phyloP scores from a whole-genome alignment of 169 alveolate species.

The Eimeria maxima region DNA sequence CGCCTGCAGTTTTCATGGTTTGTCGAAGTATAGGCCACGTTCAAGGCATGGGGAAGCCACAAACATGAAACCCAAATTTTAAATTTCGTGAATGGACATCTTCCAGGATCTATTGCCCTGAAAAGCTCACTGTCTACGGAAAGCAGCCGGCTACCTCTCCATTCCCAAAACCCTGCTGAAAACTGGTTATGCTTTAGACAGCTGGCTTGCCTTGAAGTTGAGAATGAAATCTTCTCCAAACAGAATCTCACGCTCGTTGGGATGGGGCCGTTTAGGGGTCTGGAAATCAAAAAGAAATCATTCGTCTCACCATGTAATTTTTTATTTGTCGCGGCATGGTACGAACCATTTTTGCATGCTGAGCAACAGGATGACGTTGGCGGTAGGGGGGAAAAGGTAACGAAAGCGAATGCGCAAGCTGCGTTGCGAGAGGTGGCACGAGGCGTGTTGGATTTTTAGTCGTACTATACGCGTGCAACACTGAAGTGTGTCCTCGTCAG shows the following conservation, averaged over 20 bases:
- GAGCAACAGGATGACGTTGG: neutral
- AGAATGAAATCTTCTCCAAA: conserved; percentile 70
- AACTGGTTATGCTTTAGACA: neutral
- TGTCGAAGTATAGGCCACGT: neutral
- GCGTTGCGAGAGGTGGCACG: neutral
- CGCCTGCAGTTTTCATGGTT: conserved; percentile 40
- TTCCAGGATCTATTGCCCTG: neutral
- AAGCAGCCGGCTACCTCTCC: neutral
- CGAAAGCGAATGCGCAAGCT: neutral
- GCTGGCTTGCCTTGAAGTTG: conserved; percentile 53
- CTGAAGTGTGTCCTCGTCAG: conserved; percentile 92
- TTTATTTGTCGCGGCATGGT: neutral
- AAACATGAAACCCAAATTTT: neutral
- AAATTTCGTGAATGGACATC: neutral
- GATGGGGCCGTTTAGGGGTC: conserved; percentile 87
- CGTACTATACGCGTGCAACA: conserved; percentile 89
- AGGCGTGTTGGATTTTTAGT: neutral
- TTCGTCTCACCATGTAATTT: neutral
- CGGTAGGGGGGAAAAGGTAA: neutral
- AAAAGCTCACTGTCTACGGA: neutral
- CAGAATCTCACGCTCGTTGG: conserved; percentile 89
- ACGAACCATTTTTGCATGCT: no score
- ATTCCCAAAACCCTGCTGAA: neutral
- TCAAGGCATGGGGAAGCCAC: neutral
- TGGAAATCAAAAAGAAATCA: conserved; percentile 83